Evolutionary conservation across 805 yeast genomes (phyloP).

Genomic region (Cyberlindnera petersonii): DNA sequence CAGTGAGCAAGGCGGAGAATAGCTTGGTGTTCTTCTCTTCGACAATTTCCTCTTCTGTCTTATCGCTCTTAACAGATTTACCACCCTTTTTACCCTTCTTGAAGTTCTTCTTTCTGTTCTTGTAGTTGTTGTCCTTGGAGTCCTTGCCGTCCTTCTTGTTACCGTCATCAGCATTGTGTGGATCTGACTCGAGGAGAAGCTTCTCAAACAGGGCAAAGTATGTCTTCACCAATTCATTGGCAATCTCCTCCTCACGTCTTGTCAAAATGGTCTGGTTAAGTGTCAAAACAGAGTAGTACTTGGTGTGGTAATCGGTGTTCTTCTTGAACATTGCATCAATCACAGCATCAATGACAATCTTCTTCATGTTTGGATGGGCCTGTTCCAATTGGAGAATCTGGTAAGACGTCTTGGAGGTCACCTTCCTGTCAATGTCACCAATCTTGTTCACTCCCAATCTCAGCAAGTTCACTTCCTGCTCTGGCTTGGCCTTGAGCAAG

Average conservation of each 20-base stretch:
- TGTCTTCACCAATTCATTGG: conserved; percentile 77
- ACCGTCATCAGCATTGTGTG: conserved; percentile 39
- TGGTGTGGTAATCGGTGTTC: conserved; percentile 77
- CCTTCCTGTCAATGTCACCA: conserved; percentile 90
- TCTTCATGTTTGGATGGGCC: conserved; percentile 94
- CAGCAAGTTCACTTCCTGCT: conserved; percentile 90
- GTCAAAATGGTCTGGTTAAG: conserved; percentile 90
- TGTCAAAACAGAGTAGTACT: conserved; percentile 83
- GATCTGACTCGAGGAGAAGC: conserved; percentile 65
- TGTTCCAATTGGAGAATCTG: conserved; percentile 76
- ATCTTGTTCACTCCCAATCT: conserved; percentile 88
- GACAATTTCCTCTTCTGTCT: conserved; percentile 56
- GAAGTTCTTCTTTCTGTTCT: conserved; percentile 68
- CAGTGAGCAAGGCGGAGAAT: conserved; percentile 88
- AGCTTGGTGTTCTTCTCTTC: conserved; percentile 83
- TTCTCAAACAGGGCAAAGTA: conserved; percentile 87
- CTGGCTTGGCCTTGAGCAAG: conserved; percentile 81
- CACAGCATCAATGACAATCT: conserved; percentile 71
- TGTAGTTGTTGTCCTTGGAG: conserved; percentile 44
- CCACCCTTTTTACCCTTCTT: conserved; percentile 90
- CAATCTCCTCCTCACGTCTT: conserved; percentile 69
- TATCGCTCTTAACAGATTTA: conserved; percentile 62
- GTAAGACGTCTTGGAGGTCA: conserved; percentile 83
- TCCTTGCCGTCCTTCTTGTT: conserved; percentile 33
- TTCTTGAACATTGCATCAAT: conserved; percentile 75